These are phyloP conservation scores for Globisporangium viniferum DNA, from an alignment of 352 stramenopile genomes.

Conservation along the genomic window DNA sequence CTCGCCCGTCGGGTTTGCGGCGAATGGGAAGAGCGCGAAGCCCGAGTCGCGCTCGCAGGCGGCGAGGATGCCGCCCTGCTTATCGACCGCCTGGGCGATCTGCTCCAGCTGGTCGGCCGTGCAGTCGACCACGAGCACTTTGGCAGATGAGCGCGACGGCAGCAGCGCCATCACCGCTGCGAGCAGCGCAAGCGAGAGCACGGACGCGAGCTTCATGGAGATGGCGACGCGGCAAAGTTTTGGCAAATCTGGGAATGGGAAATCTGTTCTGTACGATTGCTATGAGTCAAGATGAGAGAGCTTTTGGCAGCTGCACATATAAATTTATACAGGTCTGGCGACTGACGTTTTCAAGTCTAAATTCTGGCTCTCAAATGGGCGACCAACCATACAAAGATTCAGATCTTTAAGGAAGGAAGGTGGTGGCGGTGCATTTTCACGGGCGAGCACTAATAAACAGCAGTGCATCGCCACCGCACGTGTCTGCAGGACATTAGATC, in stretches of 20 bases:
- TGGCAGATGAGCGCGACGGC: neutral
- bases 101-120: constrained; percentile 12
- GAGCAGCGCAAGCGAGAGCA: constrained; percentile 2
- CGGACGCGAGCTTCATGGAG: constrained; percentile 3
- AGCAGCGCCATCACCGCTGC: neutral
- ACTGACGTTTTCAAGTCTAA: no score
- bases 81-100: constrained; percentile 10
- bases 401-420: no score
- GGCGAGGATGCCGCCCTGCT: constrained; percentile 17
- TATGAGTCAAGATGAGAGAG: neutral
- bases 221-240: neutral
- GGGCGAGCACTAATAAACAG: no score
- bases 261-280: neutral
- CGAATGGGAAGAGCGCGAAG: constrained; percentile 31
- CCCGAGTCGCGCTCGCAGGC: constrained; percentile 31
- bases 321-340: neutral
- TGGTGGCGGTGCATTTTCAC: no score
- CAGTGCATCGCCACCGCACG: no score
- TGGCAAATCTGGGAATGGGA: neutral
- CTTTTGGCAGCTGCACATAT: neutral
- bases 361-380: no score
- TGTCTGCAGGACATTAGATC: no score
- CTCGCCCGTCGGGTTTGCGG: constrained; percentile 16
- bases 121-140: constrained; percentile 6
- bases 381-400: no score